Percentiles rank a stretch among this genome's conserved stretches.
Conservation (phyloP, 2,329 filamentous ascomycete species). For the Phialophora tarda region DNA sequence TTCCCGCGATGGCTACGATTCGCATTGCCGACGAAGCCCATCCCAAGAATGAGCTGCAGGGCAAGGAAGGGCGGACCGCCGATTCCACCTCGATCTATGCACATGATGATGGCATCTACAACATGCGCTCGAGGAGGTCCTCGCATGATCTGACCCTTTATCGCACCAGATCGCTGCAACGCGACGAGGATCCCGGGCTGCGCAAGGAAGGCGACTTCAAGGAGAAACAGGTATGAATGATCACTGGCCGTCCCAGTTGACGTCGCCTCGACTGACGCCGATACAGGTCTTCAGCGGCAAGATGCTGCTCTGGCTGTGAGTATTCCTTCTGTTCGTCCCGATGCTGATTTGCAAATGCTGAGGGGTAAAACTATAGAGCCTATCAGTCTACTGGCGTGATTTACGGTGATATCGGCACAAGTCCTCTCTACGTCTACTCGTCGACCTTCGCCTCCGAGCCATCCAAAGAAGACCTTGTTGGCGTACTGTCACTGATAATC, state of each 20-base stretch:
- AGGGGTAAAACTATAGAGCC: conserved; percentile 39
- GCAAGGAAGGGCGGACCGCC: conserved; percentile 11
- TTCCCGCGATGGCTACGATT: conserved; percentile 27
- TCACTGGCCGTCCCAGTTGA: too few relatives aligned
- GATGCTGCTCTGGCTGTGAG: conserved; percentile 44
- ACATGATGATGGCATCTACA: conserved; percentile 38
- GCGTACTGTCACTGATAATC: conserved; percentile 60
- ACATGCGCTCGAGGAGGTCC: conserved; percentile 33
- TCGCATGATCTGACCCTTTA: conserved; percentile 17
- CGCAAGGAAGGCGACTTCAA: conserved; percentile 37
- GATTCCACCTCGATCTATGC: conserved; percentile 17
- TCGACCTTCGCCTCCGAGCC: conserved; percentile 57
- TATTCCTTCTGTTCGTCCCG: neutral
- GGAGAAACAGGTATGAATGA: conserved; percentile 30
- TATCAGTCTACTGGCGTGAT: conserved; percentile 64
- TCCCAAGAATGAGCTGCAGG: conserved; percentile 22
- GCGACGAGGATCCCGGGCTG: conserved; percentile 38
- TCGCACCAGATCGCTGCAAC: conserved; percentile 14
- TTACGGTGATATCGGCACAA: conserved; percentile 66
- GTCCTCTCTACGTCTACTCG: conserved; percentile 63
- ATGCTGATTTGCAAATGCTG: neutral
- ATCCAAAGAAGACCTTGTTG: conserved; percentile 55
- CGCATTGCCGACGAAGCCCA: conserved; percentile 32
- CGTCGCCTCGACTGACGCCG: neutral
- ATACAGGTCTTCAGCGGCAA: conserved; percentile 42